Conservation (phyloP, 2,329 filamentous ascomycete genomes). For the Penicillium sp. region DNA sequence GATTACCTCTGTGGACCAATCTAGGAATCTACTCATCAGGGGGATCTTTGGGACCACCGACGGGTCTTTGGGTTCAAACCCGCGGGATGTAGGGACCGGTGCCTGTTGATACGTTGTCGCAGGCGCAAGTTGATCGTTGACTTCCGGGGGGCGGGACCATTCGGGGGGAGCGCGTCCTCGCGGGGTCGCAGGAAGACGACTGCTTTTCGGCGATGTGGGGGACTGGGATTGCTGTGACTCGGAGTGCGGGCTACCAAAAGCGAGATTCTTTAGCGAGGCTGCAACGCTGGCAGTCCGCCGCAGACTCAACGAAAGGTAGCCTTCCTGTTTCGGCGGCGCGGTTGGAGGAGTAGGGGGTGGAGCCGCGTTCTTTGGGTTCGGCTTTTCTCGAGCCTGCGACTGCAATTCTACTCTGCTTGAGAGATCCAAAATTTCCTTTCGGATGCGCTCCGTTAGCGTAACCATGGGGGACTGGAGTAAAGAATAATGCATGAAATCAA, state of each 20-base stretch:
- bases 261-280: slow-evolving; percentile 66
- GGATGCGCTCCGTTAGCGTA: slow-evolving; percentile 69
- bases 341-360: slow-evolving; percentile 55
- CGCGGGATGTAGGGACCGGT: slow-evolving; percentile 77
- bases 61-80: slow-evolving; percentile 68
- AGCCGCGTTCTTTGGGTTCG: slow-evolving; percentile 40
- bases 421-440: slow-evolving; percentile 65
- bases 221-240: slow-evolving; percentile 34
- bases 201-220: slow-evolving; percentile 35
- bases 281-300: slow-evolving; percentile 69
- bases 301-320: slow-evolving; percentile 65
- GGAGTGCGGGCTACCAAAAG: slow-evolving; percentile 53
- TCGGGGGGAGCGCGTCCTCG: slow-evolving; percentile 61
- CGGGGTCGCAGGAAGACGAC: slow-evolving; percentile 46
- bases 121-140: slow-evolving; percentile 70
- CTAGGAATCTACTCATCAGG: slow-evolving; percentile 80
- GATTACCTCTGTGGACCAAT: slow-evolving; percentile 84
- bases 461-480: slow-evolving; percentile 79
- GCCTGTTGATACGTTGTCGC: slow-evolving; percentile 76
- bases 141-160: slow-evolving; percentile 72
- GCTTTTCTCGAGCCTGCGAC: slow-evolving; percentile 43
- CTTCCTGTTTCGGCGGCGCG: slow-evolving; percentile 59
- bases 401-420: slow-evolving; percentile 41
- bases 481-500: slow-evolving; percentile 81
- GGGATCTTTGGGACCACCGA: slow-evolving; percentile 69